phyloP scores from a whole-genome alignment of 2,329 filamentous ascomycete genomes.

The Hymenotorrendiella dingleyae region DNA sequence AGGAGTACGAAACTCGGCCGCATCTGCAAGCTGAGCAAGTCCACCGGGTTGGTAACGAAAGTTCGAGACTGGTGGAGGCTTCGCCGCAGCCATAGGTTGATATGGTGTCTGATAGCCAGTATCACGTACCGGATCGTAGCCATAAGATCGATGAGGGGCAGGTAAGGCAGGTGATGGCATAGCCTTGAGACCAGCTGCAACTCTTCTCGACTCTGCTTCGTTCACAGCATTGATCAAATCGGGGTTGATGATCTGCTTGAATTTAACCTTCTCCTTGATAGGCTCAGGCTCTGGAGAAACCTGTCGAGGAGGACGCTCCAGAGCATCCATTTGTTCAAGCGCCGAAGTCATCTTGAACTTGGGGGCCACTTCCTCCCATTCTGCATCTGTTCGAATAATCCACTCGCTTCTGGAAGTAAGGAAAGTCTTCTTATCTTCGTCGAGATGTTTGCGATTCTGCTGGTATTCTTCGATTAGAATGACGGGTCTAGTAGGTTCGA shows the following conservation, averaged over 20 bases:
- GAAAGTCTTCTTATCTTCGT: constrained; percentile 10
- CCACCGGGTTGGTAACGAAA: neutral
- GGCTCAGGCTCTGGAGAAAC: constrained; percentile 1
- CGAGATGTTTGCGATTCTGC: constrained; percentile 6
- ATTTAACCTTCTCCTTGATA: neutral
- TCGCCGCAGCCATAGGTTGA: constrained; percentile 4
- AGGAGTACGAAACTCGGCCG: constrained; percentile 6
- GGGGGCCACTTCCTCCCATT: constrained; percentile 7
- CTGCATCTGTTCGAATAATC: constrained; percentile 4
- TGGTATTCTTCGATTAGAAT: constrained; percentile 9
- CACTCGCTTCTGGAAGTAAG: constrained; percentile 11
- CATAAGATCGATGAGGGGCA: constrained; percentile 9
- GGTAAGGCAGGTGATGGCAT: constrained; percentile 11
- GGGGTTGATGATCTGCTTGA: constrained; percentile 1
- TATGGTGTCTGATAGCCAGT: constrained; percentile 13
- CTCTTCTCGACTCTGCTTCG: constrained; percentile 2
- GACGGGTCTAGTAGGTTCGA: constrained; percentile 9
- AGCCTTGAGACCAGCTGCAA: constrained; percentile 1
- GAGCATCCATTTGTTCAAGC: constrained; percentile 7
- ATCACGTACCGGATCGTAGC: constrained; percentile 16
- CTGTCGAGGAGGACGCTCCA: constrained; percentile 5
- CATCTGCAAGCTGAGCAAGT: constrained; percentile 12
- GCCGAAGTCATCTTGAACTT: constrained; percentile 10
- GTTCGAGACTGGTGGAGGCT: constrained; percentile 7
- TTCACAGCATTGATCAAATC: constrained; percentile 11